Evolutionary conservation across 495 filamentous ascomycete species (phyloP).

Genomic region (Rhypophila decipiens): DNA sequence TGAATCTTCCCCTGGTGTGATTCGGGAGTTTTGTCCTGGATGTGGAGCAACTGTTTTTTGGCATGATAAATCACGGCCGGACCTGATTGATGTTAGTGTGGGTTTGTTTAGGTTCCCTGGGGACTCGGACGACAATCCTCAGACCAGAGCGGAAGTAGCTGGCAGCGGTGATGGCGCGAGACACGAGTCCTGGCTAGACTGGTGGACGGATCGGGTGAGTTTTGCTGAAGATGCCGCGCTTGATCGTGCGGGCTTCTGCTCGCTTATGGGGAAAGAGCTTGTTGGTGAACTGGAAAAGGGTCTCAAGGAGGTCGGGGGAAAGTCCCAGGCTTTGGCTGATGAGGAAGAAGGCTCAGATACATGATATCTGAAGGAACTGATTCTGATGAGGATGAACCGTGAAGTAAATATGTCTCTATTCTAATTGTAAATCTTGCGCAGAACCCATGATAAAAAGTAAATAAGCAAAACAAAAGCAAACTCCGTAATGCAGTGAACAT

Average conservation of each 20-base stretch:
- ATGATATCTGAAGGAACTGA: background rate
- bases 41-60: conserved; percentile 68
- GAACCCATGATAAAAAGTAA: too few species aligned
- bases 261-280: conserved; percentile 29
- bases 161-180: conserved; percentile 50
- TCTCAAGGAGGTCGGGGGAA: conserved; percentile 1
- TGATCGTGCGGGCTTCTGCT: conserved; percentile 24
- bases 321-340: background rate
- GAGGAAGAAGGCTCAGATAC: background rate
- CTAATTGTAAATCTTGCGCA: too few species aligned
- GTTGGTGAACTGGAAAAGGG: conserved; percentile 27
- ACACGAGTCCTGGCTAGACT: conserved; percentile 56
- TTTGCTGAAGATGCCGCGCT: conserved; percentile 54
- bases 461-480: too few species aligned
- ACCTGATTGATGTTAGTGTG: conserved; percentile 59
- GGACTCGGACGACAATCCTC: too few species aligned
- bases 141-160: too few species aligned
- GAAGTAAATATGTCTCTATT: too few species aligned
- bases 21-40: conserved; percentile 55
- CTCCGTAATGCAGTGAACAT: too few species aligned
- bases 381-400: background rate
- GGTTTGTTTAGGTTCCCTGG: conserved; percentile 49
- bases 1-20: conserved; percentile 46
- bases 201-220: conserved; percentile 52
- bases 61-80: conserved; percentile 49